These are phyloP conservation scores for Monascus ruber DNA, from an alignment of 2,329 filamentous ascomycete species.

Conservation along the genomic window DNA sequence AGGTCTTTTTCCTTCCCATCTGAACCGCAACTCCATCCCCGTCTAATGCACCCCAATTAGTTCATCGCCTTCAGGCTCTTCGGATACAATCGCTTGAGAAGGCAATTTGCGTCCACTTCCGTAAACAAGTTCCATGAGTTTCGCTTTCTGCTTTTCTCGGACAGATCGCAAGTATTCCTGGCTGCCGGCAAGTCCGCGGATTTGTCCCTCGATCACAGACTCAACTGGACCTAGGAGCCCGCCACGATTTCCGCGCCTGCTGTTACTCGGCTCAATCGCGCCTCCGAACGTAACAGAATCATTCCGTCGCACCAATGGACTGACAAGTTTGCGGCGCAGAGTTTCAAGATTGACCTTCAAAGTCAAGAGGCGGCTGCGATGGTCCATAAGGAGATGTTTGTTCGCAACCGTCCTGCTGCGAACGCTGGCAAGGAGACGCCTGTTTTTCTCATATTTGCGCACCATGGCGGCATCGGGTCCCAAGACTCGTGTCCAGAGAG, in stretches of 20 bases:
- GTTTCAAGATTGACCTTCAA: constrained; percentile 79
- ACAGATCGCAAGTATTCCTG: constrained; percentile 66
- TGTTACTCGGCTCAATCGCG: constrained; percentile 12
- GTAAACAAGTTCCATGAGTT: constrained; percentile 70
- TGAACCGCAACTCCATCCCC: too few species aligned
- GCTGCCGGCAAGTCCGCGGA: constrained; percentile 68
- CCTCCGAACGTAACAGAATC: constrained; percentile 36
- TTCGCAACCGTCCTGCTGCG: constrained; percentile 75
- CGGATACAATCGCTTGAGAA: constrained; percentile 8
- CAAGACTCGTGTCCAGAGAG: constrained; percentile 75
- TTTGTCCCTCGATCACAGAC: constrained; percentile 64
- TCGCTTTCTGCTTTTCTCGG: constrained; percentile 67
- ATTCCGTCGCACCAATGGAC: constrained; percentile 64
- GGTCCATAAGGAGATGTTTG: constrained; percentile 74
- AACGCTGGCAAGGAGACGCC: constrained; percentile 63
- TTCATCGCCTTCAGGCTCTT: too few species aligned
- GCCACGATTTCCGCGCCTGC: constrained; percentile 41
- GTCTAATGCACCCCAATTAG: too few species aligned
- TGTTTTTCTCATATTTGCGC: constrained; percentile 89
- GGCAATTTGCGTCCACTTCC: constrained; percentile 34
- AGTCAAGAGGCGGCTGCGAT: constrained; percentile 71
- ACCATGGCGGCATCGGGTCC: constrained; percentile 63
- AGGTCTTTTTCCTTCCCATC: too few species aligned
- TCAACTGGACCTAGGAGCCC: constrained; percentile 46
- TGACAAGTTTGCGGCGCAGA: constrained; percentile 72